Conservation (phyloP, 352 stramenopile genomes). For the Plasmopara halstedii region DNA sequence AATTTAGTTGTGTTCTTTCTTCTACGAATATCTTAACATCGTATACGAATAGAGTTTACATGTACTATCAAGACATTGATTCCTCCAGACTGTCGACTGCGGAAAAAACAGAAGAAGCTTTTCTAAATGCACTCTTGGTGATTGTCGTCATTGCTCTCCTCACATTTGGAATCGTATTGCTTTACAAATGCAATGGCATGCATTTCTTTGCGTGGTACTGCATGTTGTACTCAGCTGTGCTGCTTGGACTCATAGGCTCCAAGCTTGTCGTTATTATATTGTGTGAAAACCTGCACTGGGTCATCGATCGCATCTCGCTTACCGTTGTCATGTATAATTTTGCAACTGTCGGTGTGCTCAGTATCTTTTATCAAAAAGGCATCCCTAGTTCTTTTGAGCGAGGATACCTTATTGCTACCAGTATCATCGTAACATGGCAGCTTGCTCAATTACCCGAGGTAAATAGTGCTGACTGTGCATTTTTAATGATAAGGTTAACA, state of each 20-base stretch:
- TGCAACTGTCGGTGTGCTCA: conserved; percentile 70
- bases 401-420: conserved; percentile 88
- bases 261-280: conserved; percentile 71
- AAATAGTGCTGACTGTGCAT: conserved; percentile 11
- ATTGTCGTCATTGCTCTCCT: conserved; percentile 71
- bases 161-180: conserved; percentile 71
- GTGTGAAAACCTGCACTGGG: conserved; percentile 31
- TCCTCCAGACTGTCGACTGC: conserved; percentile 25
- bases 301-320: conserved; percentile 48
- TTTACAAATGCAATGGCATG: conserved; percentile 84
- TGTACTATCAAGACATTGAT: conserved; percentile 77
- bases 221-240: conserved; percentile 57
- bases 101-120: conserved; percentile 44
- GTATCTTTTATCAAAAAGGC: conserved; percentile 83
- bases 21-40: background rate
- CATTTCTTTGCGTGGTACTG: conserved; percentile 67
- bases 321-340: conserved; percentile 86
- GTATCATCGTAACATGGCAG: conserved; percentile 95
- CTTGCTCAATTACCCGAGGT: conserved; percentile 94
- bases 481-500: background rate
- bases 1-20: background rate
- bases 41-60: conserved; percentile 38
- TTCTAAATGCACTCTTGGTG: conserved; percentile 75
- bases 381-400: conserved; percentile 81
- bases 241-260: conserved; percentile 62